Evolutionary conservation across 768 basidiomycete species (phyloP).

Genomic region (Suillus subaureus): DNA sequence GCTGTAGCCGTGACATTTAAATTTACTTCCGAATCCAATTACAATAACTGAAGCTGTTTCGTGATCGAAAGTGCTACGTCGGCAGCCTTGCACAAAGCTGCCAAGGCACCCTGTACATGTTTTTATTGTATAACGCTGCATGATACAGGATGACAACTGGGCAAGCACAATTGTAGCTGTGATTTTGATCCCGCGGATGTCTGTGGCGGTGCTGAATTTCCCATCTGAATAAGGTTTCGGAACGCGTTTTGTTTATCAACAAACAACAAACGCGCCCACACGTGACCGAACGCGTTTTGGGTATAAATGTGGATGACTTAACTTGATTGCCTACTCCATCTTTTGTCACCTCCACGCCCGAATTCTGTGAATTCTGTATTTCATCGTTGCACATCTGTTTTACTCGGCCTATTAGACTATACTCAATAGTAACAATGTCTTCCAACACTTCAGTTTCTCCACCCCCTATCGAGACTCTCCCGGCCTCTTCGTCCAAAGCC

Average conservation of each 20-base stretch:
- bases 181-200: neutral
- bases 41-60: neutral
- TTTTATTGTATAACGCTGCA: neutral
- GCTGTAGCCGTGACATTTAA: neutral
- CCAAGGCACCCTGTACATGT: neutral
- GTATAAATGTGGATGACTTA: slow-evolving; percentile 8
- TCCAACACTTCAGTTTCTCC: slow-evolving; percentile 15
- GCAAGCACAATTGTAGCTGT: neutral
- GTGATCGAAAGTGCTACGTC: neutral
- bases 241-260: slow-evolving; percentile 12
- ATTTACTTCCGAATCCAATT: neutral
- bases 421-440: slow-evolving; percentile 8
- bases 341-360: slow-evolving; percentile 3
- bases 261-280: slow-evolving; percentile 11
- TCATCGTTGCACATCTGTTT: neutral
- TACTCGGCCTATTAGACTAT: neutral
- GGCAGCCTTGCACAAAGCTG: no score
- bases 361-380: neutral
- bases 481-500: slow-evolving; percentile 29
- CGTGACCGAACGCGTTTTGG: slow-evolving; percentile 13
- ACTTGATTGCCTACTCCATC: slow-evolving; percentile 3
- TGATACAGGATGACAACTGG: neutral
- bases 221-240: slow-evolving; percentile 9
- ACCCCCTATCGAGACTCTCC: slow-evolving; percentile 16
- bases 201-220: slow-evolving; percentile 18